Base-by-base conservation (phyloP, 495 filamentous ascomycete species). In the Neurospora intermedia region DNA sequence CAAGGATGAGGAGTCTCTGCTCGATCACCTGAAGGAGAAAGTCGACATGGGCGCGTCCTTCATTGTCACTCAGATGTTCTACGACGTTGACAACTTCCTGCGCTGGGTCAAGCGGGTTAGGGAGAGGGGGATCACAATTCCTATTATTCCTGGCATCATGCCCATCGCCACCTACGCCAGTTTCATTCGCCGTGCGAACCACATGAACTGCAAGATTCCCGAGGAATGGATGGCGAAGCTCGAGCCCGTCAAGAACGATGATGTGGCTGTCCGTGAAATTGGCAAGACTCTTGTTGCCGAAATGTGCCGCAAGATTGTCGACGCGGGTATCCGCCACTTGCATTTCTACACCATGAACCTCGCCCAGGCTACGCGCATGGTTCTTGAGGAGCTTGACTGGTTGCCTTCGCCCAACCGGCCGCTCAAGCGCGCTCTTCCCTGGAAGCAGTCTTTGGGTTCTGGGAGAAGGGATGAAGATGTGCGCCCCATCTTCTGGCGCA, bases 261-360 rank as follows among this genome's bases (percentile, higher is more conserved):
- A 99, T 83, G 90, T 91, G 27, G 93, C 91, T 43, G 96, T 98
- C 69, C 88, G 94, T 76, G 93, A 97, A 71, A 90, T 97, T 71
- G 96, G 96, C 35, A 95, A 95, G 78, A 90, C 86, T 23, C 83
- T 99, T 42, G 90, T 99, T n/a, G 93, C 94, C 41, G 90, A 96
- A 71, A 90, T 99, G 89, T 98, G 96, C 81, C 88, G 90, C 59
- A 91, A 90, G 81, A 89, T 98, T 62, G 83, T 97, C 69, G 86
- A 89, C 46, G 88, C 89, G 20, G 96, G 95, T 20, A 93, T 98
- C 75, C 87, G 89, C 74, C 93, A 97, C 76, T 82, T 99, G 74
- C 96, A 99, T 82, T 99, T 99, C 83, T 99, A 99, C 82, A 99
- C 96, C 69, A 99, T 99, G 96, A 99, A 99, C 82, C 86, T 99